phyloP scores from a whole-genome alignment of 352 stramenopile species.

The Plasmopara muralis region DNA sequence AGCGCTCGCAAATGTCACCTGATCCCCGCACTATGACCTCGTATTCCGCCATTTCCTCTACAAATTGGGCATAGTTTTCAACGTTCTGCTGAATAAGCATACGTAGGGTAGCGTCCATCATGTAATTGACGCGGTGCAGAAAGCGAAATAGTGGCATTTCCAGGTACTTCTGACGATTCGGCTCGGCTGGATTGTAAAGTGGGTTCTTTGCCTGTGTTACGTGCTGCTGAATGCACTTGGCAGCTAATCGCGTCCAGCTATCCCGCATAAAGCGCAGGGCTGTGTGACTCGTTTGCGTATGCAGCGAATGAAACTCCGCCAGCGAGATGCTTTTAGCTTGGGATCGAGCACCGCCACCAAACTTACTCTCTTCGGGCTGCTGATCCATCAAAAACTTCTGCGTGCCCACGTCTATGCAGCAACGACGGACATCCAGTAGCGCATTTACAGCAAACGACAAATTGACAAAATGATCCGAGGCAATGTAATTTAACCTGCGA shows the following conservation, averaged over 20 bases:
- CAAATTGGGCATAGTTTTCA: constrained; percentile 50
- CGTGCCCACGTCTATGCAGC: constrained; percentile 52
- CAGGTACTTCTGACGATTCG: constrained; percentile 66
- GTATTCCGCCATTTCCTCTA: constrained; percentile 64
- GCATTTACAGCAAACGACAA: constrained; percentile 61
- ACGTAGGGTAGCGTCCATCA: constrained; percentile 67
- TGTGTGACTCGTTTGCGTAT: constrained; percentile 64
- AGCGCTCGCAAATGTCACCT: constrained; percentile 35
- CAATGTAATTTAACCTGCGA: constrained; percentile 48
- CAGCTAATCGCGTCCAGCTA: constrained; percentile 60
- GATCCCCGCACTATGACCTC: constrained; percentile 43
- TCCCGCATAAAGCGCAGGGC: constrained; percentile 72
- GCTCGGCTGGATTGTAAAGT: constrained; percentile 55
- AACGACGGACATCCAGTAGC: constrained; percentile 63
- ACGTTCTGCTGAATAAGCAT: constrained; percentile 65
- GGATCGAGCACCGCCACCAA: constrained; percentile 26
- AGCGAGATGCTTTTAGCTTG: constrained; percentile 64
- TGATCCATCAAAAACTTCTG: constrained; percentile 65
- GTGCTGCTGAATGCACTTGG: constrained; percentile 69
- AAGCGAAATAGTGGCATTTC: constrained; percentile 45
- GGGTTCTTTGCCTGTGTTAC: constrained; percentile 45
- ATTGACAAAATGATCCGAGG: constrained; percentile 65
- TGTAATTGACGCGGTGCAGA: constrained; percentile 77
- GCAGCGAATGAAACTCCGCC: constrained; percentile 58
- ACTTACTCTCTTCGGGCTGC: constrained; percentile 57